phyloP scores from a whole-genome alignment of 2,329 filamentous ascomycete genomes.

The Fusarium duplospermum region DNA sequence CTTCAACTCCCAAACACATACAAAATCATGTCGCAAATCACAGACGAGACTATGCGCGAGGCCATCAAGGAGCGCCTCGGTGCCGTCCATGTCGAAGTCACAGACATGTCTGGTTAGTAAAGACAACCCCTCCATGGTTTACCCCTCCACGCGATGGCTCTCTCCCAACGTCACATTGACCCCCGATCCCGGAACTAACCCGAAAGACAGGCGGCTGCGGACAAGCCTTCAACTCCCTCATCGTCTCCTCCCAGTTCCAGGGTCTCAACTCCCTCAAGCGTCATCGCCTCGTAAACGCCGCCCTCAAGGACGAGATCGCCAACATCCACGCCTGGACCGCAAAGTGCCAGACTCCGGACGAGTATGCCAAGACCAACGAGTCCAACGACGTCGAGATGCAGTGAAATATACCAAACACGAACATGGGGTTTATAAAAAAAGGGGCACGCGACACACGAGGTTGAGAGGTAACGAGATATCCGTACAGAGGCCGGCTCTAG shows the following conservation, averaged over 20 bases:
- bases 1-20: slow-evolving; percentile 1
- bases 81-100: slow-evolving; percentile 85
- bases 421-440: slow-evolving; percentile 12
- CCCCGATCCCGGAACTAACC: slow-evolving; percentile 29
- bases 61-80: slow-evolving; percentile 77
- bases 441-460: neutral
- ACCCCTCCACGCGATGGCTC: slow-evolving; percentile 12
- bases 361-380: slow-evolving; percentile 72
- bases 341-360: slow-evolving; percentile 90
- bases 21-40: slow-evolving; percentile 70
- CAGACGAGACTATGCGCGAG: slow-evolving; percentile 75
- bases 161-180: neutral
- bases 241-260: slow-evolving; percentile 74
- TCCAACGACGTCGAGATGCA: slow-evolving; percentile 26
- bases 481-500: slow-evolving; percentile 14
- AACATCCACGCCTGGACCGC: slow-evolving; percentile 95
- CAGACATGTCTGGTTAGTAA: slow-evolving; percentile 88
- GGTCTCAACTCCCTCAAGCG: slow-evolving; percentile 83
- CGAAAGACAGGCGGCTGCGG: slow-evolving; percentile 65
- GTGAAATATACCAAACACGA: neutral
- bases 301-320: slow-evolving; percentile 87
- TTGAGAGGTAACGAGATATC: slow-evolving; percentile 20
- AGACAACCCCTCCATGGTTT: slow-evolving; percentile 1
- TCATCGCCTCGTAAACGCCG: slow-evolving; percentile 86
- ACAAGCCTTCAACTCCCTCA: slow-evolving; percentile 69